Percentiles rank a stretch among this genome's conserved stretches.
phyloP scores from a whole-genome alignment of 192 early-diverging fungal genomes.

The Backusella parvicylindrica region DNA sequence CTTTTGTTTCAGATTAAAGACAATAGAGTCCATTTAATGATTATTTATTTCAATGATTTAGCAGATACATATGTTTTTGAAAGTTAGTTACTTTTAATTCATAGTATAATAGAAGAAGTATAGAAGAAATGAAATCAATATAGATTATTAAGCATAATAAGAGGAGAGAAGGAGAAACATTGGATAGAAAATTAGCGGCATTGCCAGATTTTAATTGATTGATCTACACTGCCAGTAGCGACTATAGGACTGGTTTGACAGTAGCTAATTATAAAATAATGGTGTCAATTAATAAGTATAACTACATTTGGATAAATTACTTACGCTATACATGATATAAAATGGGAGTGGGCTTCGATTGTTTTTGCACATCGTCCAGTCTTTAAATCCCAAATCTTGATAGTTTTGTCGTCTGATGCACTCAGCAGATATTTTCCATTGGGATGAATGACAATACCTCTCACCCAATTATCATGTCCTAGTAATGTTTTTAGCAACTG shows the following conservation, averaged over 20 bases:
- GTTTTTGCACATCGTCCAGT: constrained; percentile 78
- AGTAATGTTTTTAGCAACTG: constrained; percentile 75
- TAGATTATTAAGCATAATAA: constrained; percentile 12
- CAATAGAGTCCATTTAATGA: neutral
- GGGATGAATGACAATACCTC: constrained; percentile 79
- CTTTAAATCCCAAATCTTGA: constrained; percentile 86
- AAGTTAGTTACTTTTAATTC: constrained; percentile 1
- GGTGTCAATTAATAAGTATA: neutral
- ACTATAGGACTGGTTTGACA: constrained; percentile 63
- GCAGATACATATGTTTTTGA: neutral
- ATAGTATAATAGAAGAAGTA: neutral
- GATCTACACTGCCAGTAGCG: constrained; percentile 86
- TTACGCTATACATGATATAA: constrained; percentile 84
- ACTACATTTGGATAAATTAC: neutral
- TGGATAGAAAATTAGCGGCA: constrained; percentile 44
- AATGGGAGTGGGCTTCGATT: constrained; percentile 85
- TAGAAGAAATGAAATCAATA: constrained; percentile 11
- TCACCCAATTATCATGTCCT: constrained; percentile 93
- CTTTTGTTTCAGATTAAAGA: neutral
- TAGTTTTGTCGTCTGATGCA: constrained; percentile 87
- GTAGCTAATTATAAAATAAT: constrained; percentile 22
- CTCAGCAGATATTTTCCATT: constrained; percentile 77
- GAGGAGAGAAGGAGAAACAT: neutral
- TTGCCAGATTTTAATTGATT: constrained; percentile 70
- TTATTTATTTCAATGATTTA: neutral